Evolutionary conservation across 345 rosid genomes (phyloP), one percentile per base, ranked within the genome.

Genomic region (Camelina hispida): DNA sequence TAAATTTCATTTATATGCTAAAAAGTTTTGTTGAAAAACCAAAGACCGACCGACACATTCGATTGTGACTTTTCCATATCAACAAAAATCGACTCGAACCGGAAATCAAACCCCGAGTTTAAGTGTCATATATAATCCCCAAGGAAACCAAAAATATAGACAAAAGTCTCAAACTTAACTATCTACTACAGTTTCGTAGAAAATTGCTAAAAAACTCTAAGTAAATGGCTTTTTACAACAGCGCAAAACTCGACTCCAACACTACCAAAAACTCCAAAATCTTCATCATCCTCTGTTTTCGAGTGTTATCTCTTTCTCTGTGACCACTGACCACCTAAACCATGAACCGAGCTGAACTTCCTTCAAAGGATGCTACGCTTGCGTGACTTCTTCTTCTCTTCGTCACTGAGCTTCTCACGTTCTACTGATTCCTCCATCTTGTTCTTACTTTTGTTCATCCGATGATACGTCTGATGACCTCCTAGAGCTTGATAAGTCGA

Each of bases 391-490:
- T 83, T 78, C 47, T 46, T 59, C 77, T 47, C 68, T 44, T 64
- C 37, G 35, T 22, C 57, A 43, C 47, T 10, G 23, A 57, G 42
- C 23, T 73, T 55, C 46, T 80, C 79, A 10, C 20, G 15, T 63
- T 20, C 35, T 69, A 46, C 68, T 28, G 57, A 68, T 70, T 82
- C 65, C 22, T n/a, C 51, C 53, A 76, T 81, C 38, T 44, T 60
- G 51, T 71, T 72, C 70, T 34, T 65, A 57, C 60, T 66, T 55
- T 44, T 83, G 9, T 59, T 67, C 37, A 69, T 43, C 69, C 88
- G 68, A 42, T 90, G 96, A 56, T 71, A 53, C 56, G 85, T 88
- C 71, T 83, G 88, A 74, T 88, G 93, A 56, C 96, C 91, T 28
- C 88, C 93, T 69, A 88, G 85, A 9, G 93, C 87, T 75, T 82